These are phyloP conservation scores for Rachicladosporium sp. DNA, from an alignment of 2,329 filamentous ascomycete species.

Conservation along the genomic window DNA sequence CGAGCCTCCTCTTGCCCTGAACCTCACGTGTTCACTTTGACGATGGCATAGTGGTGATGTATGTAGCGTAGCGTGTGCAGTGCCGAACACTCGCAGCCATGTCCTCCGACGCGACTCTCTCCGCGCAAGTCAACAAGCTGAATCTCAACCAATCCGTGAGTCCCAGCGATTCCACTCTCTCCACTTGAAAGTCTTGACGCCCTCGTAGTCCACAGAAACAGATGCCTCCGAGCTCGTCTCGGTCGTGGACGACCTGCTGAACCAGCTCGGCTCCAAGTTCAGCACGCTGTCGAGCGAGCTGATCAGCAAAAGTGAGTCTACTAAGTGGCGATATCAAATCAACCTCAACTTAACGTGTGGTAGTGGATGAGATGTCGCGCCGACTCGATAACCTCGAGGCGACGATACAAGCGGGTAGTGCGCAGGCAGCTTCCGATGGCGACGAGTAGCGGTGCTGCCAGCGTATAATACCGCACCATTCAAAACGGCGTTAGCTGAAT, in stretches of 20 bases:
- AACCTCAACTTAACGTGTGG: background rate
- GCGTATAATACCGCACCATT: background rate
- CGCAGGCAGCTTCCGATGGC: slow-evolving; percentile 7
- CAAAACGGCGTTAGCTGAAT: too few relatives aligned
- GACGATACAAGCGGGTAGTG: slow-evolving; percentile 48
- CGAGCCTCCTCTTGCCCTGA: too few relatives aligned
- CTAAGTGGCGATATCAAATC: background rate
- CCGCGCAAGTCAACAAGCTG: slow-evolving; percentile 13
- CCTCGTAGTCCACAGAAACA: slow-evolving; percentile 31
- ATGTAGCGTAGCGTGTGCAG: too few relatives aligned
- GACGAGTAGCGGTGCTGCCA: too few relatives aligned
- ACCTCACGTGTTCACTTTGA: too few relatives aligned
- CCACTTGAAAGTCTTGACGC: background rate
- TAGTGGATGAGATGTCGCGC: slow-evolving; percentile 93
- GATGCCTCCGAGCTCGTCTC: slow-evolving; percentile 55
- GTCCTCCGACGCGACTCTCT: slow-evolving; percentile 9
- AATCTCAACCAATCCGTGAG: background rate
- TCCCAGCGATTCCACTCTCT: background rate
- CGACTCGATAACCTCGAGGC: slow-evolving; percentile 74
- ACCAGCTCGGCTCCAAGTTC: slow-evolving; percentile 76
- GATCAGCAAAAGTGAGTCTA: slow-evolving; percentile 65
- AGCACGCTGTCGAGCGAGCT: slow-evolving; percentile 74
- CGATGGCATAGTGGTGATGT: too few relatives aligned
- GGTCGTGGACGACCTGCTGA: slow-evolving; percentile 76
- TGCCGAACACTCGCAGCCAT: slow-evolving; percentile 1